Base-by-base conservation (phyloP, 805 yeast genomes). In the Suhomyces sp. region DNA sequence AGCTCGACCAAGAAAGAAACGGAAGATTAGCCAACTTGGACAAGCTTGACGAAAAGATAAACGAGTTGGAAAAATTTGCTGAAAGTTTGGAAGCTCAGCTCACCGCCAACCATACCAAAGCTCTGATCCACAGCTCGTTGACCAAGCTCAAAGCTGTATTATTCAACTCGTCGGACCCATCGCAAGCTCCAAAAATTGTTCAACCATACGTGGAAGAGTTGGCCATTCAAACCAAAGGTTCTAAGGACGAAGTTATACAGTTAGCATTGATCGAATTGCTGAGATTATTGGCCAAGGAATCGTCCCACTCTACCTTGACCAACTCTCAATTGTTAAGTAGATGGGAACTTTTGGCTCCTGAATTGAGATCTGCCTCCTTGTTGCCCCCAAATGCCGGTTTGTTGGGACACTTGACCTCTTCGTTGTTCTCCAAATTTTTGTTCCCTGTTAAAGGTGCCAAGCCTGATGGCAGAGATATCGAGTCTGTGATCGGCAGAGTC, bases 321-420 rank as follows among this genome's bases (percentile, higher is more conserved):
- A 84, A 81, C 56, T 80, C 90, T 24, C 97, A 91, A 71, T 77
- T 91, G 44, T 79, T 86, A 55, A 77, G 87, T 40, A 84, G 96
- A 62, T 89, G 96, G 89, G 82, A 84, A 57, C 73, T 85, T 49
- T 78, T 94, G 53, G 85, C 80, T 20, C 94, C 96, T 13, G 96
- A 93, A 72, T 82, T 94, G 65, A 85, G 96, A 69, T 83, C 90
- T 27, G 92, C 96, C 6, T 84, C 97, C 4, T 74, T 94, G 60
- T 81, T 92, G 55, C 97, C 98, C 50, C 96, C 96, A 60, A 89
- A 93, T 64, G 96, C 99, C 22, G 99, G 99, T 64, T 80, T 94
- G 50, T 81, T 93, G 60, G 98, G 97, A 27, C 97, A 94, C 69
- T 68, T 91, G 43, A 80, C 96, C 6, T 92, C 98, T 15, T 77